Percentiles rank a stretch among this genome's conserved stretches.
Conservation (phyloP, 768 basidiomycete species). For the Psilocybe tampanensis region DNA sequence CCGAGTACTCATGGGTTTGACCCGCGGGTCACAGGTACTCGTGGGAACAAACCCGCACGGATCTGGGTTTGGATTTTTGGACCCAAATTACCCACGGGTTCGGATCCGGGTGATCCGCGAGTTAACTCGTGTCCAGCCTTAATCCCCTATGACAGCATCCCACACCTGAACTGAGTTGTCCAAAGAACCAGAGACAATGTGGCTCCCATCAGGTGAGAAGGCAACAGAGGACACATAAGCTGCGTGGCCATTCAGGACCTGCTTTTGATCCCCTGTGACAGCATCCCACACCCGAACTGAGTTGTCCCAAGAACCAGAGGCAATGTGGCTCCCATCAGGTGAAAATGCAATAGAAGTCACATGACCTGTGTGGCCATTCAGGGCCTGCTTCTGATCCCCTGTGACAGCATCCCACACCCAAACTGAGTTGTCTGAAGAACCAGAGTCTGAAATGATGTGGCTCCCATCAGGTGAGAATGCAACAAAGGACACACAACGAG, state of each 20-base stretch:
- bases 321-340: conserved; percentile 23
- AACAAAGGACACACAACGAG: conserved; percentile 5
- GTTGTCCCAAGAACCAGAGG: conserved; percentile 24
- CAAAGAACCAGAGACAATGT: conserved; percentile 4
- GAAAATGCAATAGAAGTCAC: conserved; percentile 19
- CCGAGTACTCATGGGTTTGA: no score
- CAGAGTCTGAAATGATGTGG: conserved; percentile 17
- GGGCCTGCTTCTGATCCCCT: conserved; percentile 2
- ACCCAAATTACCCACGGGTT: no score
- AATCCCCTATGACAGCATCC: not conserved
- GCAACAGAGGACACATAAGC: conserved; percentile 19
- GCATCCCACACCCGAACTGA: conserved; percentile 28
- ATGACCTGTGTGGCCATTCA: conserved; percentile 13
- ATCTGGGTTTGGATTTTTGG: no score
- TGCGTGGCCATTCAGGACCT: not conserved
- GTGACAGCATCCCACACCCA: conserved; percentile 22
- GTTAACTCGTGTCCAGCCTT: no score
- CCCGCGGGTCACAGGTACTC: no score
- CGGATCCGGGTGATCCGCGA: no score
- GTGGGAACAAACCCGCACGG: no score
- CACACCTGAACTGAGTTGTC: conserved; percentile 4
- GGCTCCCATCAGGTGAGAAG: conserved; percentile 9
- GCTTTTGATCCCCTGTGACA: conserved; percentile 12
- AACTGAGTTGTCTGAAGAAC: conserved; percentile 19
- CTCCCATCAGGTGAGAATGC: conserved; percentile 23